Conservation (phyloP, 2,329 filamentous ascomycete genomes). For the Harringtonia lauricola region DNA sequence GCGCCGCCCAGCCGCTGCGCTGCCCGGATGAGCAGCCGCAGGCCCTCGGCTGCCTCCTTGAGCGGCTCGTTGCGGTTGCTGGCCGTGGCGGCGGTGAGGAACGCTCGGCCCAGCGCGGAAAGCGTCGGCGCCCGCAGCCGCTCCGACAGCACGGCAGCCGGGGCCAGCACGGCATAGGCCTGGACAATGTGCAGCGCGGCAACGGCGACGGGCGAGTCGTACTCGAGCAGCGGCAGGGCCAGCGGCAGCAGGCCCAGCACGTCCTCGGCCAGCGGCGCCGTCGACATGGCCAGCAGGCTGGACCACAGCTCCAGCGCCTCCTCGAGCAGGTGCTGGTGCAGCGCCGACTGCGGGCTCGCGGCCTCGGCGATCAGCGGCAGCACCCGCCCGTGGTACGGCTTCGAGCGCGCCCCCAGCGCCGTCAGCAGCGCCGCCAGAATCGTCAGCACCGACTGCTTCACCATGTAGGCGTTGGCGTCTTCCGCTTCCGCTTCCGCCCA, state of each 20-base stretch:
- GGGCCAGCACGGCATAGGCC: slow-evolving; percentile 59
- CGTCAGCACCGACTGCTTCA: slow-evolving; percentile 87
- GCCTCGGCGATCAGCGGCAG: slow-evolving; percentile 74
- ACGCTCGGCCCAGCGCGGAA: slow-evolving; percentile 36
- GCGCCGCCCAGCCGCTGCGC: slow-evolving; percentile 52
- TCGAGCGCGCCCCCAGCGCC: slow-evolving; percentile 69
- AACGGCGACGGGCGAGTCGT: slow-evolving; percentile 51
- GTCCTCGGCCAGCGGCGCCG: slow-evolving; percentile 47
- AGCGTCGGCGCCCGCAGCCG: slow-evolving; percentile 38
- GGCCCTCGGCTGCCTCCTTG: slow-evolving; percentile 45
- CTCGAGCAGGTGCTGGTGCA: slow-evolving; percentile 75
- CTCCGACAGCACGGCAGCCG: slow-evolving; percentile 53
- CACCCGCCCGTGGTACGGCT: slow-evolving; percentile 68
- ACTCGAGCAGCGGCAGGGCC: slow-evolving; percentile 55
- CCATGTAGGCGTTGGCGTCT: slow-evolving; percentile 82
- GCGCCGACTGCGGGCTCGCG: slow-evolving; percentile 62
- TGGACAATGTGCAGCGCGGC: slow-evolving; percentile 55
- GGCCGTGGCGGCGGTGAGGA: too few species aligned
- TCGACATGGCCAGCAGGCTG: slow-evolving; percentile 57
- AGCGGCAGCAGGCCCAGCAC: slow-evolving; percentile 53
- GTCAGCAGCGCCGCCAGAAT: slow-evolving; percentile 78
- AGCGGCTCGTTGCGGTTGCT: slow-evolving; percentile 46
- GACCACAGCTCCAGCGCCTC: slow-evolving; percentile 88
- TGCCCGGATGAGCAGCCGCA: slow-evolving; percentile 54
- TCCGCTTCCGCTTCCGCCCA: slow-evolving; percentile 72